phyloP scores from a whole-genome alignment of 2,329 filamentous ascomycete genomes.

The Arthrobotrys iridis region DNA sequence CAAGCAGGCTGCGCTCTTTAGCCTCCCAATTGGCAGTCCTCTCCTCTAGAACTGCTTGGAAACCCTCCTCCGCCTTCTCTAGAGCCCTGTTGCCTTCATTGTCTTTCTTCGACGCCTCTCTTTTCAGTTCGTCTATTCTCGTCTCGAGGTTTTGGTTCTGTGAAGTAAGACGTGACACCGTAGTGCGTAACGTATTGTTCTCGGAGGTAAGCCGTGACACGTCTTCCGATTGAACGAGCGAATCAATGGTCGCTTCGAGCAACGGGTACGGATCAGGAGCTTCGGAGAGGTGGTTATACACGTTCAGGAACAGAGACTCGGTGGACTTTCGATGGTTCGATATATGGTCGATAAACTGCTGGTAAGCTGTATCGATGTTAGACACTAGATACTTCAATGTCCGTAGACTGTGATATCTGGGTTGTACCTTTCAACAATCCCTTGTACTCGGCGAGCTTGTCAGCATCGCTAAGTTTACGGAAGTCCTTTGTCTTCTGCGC shows the following conservation, averaged over 20 bases:
- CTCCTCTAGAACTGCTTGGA: constrained; percentile 88
- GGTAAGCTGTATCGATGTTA: constrained; percentile 74
- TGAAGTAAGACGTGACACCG: constrained; percentile 66
- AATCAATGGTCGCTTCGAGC: constrained; percentile 94
- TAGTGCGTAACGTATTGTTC: constrained; percentile 85
- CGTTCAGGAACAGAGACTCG: constrained; percentile 89
- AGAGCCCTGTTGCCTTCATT: constrained; percentile 80
- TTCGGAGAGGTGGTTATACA: constrained; percentile 93
- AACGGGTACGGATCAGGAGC: constrained; percentile 95
- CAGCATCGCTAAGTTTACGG: constrained; percentile 86
- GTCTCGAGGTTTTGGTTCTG: constrained; percentile 57
- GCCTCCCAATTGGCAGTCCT: constrained; percentile 96
- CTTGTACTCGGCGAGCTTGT: constrained; percentile 89
- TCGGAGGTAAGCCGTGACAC: constrained; percentile 88
- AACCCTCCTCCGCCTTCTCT: constrained; percentile 90
- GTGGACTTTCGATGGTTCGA: constrained; percentile 96
- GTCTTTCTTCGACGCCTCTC: constrained; percentile 61
- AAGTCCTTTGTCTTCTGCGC: constrained; percentile 99
- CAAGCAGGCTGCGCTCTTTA: constrained; percentile 88
- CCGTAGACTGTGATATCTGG: neutral
- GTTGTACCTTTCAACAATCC: constrained; percentile 79
- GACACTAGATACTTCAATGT: neutral
- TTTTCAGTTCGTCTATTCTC: constrained; percentile 60
- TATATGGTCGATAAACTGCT: constrained; percentile 94
- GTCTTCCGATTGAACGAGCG: constrained; percentile 89